Conservation (phyloP, 2,329 filamentous ascomycete species). For the Aureobasidium leucospermi region DNA sequence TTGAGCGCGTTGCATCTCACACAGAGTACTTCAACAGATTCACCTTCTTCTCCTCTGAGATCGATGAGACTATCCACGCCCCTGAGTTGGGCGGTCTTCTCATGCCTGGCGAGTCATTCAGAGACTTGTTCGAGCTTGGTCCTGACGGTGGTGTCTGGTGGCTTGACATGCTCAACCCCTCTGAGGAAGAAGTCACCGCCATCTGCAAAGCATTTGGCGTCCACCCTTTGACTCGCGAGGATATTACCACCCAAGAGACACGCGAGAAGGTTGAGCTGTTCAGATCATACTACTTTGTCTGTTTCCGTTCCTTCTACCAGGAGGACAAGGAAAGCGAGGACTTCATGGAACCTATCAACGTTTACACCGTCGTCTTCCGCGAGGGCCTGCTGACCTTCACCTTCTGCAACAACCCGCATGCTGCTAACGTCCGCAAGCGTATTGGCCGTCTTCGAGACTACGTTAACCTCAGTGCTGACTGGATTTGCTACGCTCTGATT, state of each 20-base stretch:
- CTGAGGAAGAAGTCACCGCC: slow-evolving; percentile 76
- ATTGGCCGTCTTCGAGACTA: slow-evolving; percentile 93
- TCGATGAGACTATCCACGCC: slow-evolving; percentile 88
- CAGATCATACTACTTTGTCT: slow-evolving; percentile 95
- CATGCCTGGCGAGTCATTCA: slow-evolving; percentile 81
- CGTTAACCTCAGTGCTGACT: slow-evolving; percentile 88
- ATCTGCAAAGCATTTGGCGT: slow-evolving; percentile 94
- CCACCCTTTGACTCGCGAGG: slow-evolving; percentile 90
- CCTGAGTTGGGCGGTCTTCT: slow-evolving; percentile 81
- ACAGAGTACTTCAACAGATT: slow-evolving; percentile 60
- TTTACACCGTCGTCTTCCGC: slow-evolving; percentile 94
- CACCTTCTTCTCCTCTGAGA: slow-evolving; percentile 93
- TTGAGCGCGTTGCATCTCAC: slow-evolving; percentile 21
- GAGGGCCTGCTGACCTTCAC: slow-evolving; percentile 94
- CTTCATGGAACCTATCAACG: slow-evolving; percentile 89
- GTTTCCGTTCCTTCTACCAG: slow-evolving; percentile 88
- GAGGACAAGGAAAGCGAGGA: slow-evolving; percentile 69
- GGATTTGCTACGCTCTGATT: slow-evolving; percentile 98
- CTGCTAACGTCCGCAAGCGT: slow-evolving; percentile 79
- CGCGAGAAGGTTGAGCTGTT: slow-evolving; percentile 98
- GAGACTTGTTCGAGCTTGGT: slow-evolving; percentile 72
- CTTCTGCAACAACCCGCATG: slow-evolving; percentile 80
- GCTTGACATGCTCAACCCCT: slow-evolving; percentile 88
- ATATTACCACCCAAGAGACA: slow-evolving; percentile 90
- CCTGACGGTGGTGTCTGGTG: slow-evolving; percentile 87